Conservation (phyloP, 805 yeast genomes). For the Candida sakaeoensis region DNA sequence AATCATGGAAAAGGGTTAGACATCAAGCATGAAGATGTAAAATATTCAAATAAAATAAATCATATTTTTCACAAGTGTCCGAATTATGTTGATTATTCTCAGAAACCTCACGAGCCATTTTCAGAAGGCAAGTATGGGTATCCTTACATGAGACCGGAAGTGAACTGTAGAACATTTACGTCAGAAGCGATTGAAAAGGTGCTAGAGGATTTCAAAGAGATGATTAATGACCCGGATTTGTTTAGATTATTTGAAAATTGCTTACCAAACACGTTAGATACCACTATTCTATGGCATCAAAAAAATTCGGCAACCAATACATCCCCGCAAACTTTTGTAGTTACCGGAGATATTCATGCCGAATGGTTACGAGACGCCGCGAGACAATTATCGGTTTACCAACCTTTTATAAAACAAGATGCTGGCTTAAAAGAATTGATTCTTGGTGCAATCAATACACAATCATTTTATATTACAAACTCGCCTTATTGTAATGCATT, state of each 20-base stretch:
- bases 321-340: slow-evolving; percentile 58
- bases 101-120: slow-evolving; percentile 51
- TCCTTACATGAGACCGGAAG: slow-evolving; percentile 76
- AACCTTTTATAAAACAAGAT: slow-evolving; percentile 56
- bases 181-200: slow-evolving; percentile 60
- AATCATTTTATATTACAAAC: slow-evolving; percentile 55
- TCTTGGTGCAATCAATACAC: slow-evolving; percentile 77
- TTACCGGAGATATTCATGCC: slow-evolving; percentile 91
- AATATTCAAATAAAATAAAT: slow-evolving; percentile 14
- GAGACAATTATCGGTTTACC: slow-evolving; percentile 74
- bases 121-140: slow-evolving; percentile 51
- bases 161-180: slow-evolving; percentile 67
- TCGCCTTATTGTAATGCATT: slow-evolving; percentile 90
- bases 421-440: slow-evolving; percentile 47
- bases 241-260: slow-evolving; percentile 76
- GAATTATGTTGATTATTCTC: slow-evolving; percentile 60
- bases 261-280: slow-evolving; percentile 83
- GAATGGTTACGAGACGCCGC: slow-evolving; percentile 92
- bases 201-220: slow-evolving; percentile 47
- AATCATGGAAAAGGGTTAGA: slow-evolving; percentile 13
- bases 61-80: slow-evolving; percentile 41
- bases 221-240: slow-evolving; percentile 59
- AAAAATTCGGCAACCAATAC: not conserved
- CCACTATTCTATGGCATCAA: slow-evolving; percentile 74
- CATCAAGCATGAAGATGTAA: slow-evolving; percentile 8